Base-by-base conservation (phyloP, 495 filamentous ascomycete genomes). In the Sporormia fimetaria region DNA sequence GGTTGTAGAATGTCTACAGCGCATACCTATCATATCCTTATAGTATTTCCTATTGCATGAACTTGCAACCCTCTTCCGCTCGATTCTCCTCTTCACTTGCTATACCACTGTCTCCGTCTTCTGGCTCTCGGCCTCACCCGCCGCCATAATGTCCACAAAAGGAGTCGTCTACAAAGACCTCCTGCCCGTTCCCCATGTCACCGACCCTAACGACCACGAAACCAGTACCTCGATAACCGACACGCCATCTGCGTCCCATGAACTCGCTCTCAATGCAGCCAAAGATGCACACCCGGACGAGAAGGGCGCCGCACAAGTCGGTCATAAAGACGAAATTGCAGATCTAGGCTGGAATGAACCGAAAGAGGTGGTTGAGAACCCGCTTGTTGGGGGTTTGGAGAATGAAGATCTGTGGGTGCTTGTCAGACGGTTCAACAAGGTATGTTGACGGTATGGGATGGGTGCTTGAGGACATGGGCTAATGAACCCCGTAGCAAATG, bases 361-460 rank as follows among this genome's bases (percentile, higher is more conserved):
- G 42, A 64, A 72, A 11, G 53, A 75, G 5, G 56, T 73, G 0
- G 69, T 84, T 12, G 64, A 75, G 0, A 63, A 61, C 6, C 75
- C 76, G 0, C 55, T 93, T 3, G 74, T 90, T 15, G 80, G 74
- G 2, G 81, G 81, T 0, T 55, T 93, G 31, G 66, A 65, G n/a
- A 90, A 92, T 57, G 83, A 93, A 33, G 80, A 90, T 54, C 62
- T 94, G 3, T 94, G 84, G 81, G 62, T 81, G 46, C 63, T 90
- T 15, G 65, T 87, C 36, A 71, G 85, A 26, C 69, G 86, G 1
- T 94, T 93, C 52, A 81, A 94, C 55, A 88, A 90, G 71, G 82
- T 79, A 59, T 16, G 58, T 25, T 7, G 32, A 12, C 6, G 16
- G 10, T 15, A 1, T 17, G n/a, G 10, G 16, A 31, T 21, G 2